These are phyloP conservation scores for Pyrenochaeta sp. DNA, from an alignment of 2,329 filamentous ascomycete genomes.

Conservation along the genomic window DNA sequence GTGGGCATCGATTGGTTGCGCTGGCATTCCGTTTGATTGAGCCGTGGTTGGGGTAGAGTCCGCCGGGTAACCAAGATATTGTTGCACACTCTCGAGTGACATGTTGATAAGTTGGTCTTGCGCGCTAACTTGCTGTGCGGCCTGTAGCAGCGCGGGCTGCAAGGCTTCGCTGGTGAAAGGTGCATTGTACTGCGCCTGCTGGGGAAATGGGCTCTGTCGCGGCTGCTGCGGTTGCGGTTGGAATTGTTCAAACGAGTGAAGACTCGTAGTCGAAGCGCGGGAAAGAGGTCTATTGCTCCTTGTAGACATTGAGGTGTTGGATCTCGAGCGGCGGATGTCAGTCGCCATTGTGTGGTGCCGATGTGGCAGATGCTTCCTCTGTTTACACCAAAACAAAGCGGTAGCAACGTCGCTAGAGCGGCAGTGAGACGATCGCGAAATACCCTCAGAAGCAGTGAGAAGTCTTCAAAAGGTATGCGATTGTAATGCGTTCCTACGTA, in stretches of 20 bases:
- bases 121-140: slow-evolving; percentile 47
- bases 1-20: slow-evolving; percentile 41
- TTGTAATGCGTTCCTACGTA: background rate
- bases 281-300: slow-evolving; percentile 57
- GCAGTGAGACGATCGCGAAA: slow-evolving; percentile 1
- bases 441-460: too few species aligned
- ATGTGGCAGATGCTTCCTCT: slow-evolving; percentile 24
- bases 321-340: slow-evolving; percentile 54
- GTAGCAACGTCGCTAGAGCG: slow-evolving; percentile 19
- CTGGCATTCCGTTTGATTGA: slow-evolving; percentile 27
- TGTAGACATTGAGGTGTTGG: slow-evolving; percentile 55
- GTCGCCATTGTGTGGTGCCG: slow-evolving; percentile 42
- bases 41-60: slow-evolving; percentile 27
- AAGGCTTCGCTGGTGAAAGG: slow-evolving; percentile 39
- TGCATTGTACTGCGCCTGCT: slow-evolving; percentile 38
- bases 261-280: slow-evolving; percentile 59
- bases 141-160: slow-evolving; percentile 45
- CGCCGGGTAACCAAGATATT: slow-evolving; percentile 41
- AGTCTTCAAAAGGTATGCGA: background rate
- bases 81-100: slow-evolving; percentile 44
- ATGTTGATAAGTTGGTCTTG: slow-evolving; percentile 43
- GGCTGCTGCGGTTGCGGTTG: slow-evolving; percentile 30
- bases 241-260: slow-evolving; percentile 52
- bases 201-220: slow-evolving; percentile 21
- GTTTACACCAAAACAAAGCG: slow-evolving; percentile 49